Conservation (phyloP, 2,329 filamentous ascomycete genomes). For the Pseudogymnoascus sp. region DNA sequence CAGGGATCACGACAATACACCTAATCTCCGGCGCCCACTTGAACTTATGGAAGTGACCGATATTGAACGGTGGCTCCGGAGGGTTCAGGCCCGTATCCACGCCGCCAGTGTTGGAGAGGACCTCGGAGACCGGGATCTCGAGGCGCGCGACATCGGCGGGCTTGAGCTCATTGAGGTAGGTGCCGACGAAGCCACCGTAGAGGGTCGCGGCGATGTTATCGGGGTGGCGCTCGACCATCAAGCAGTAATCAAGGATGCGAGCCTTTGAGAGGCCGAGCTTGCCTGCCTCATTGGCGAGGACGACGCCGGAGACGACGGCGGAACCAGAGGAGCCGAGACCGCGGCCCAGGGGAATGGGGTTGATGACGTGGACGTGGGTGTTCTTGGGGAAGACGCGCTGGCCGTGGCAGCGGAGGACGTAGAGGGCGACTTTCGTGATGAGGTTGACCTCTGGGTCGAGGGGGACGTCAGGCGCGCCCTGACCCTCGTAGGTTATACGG, state of each 20-base stretch:
- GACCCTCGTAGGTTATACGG: conserved; percentile 80
- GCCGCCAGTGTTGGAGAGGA: conserved; percentile 81
- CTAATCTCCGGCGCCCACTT: conserved; percentile 92
- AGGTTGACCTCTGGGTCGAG: conserved; percentile 82
- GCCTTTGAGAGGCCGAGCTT: conserved; percentile 68
- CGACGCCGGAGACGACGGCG: conserved; percentile 90
- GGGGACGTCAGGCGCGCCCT: conserved; percentile 64
- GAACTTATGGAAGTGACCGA: conserved; percentile 95
- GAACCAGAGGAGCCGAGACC: conserved; percentile 93
- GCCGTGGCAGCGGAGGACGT: conserved; percentile 87
- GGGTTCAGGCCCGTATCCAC: conserved; percentile 81
- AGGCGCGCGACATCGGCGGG: conserved; percentile 82
- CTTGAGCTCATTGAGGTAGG: conserved; percentile 85
- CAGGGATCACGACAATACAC: conserved; percentile 88
- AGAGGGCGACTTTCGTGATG: conserved; percentile 86
- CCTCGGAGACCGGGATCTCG: conserved; percentile 91
- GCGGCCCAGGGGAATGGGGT: conserved; percentile 86
- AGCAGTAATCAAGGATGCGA: conserved; percentile 84
- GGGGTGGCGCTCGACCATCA: conserved; percentile 94
- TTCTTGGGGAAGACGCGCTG: conserved; percentile 74
- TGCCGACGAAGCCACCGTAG: conserved; percentile 93
- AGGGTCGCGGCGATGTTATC: conserved; percentile 93
- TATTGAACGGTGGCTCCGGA: conserved; percentile 80
- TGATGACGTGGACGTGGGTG: conserved; percentile 90
- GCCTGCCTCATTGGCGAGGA: conserved; percentile 82